Evolutionary conservation across 352 stramenopile species (phyloP).

Genomic region (Phytophthora sp.): DNA sequence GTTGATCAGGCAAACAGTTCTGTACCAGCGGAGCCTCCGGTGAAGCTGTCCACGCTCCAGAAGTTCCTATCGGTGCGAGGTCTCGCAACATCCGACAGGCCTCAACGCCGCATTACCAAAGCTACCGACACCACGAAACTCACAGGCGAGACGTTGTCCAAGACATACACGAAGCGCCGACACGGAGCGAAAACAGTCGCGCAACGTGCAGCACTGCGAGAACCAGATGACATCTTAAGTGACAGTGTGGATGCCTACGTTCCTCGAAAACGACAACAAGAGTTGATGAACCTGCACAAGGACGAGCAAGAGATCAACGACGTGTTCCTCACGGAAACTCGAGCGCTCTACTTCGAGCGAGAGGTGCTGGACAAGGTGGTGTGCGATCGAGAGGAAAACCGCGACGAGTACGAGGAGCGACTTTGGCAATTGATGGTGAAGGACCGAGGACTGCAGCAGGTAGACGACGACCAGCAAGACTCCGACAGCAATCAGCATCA

Average conservation of each 20-base stretch:
- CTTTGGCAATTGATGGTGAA: slow-evolving; percentile 24
- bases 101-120: neutral
- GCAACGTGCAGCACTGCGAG: slow-evolving; percentile 40
- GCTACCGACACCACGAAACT: slow-evolving; percentile 1
- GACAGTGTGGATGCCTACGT: slow-evolving; percentile 62
- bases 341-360: slow-evolving; percentile 52
- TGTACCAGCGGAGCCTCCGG: neutral
- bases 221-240: slow-evolving; percentile 43
- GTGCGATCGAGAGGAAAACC: slow-evolving; percentile 57
- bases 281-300: slow-evolving; percentile 54
- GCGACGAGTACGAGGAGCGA: slow-evolving; percentile 34
- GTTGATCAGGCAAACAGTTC: neutral
- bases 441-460: slow-evolving; percentile 14
- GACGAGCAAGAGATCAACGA: slow-evolving; percentile 44
- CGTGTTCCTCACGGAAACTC: slow-evolving; percentile 46
- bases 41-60: slow-evolving; percentile 18
- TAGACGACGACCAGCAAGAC: neutral
- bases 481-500: neutral
- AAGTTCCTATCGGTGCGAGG: slow-evolving; percentile 20
- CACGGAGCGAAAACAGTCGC: slow-evolving; percentile 33
- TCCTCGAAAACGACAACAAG: slow-evolving; percentile 39
- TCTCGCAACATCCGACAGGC: slow-evolving; percentile 2
- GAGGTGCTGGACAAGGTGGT: slow-evolving; percentile 59
- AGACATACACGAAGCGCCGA: slow-evolving; percentile 47
- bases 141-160: slow-evolving; percentile 29